Percentiles rank a stretch among this genome's conserved stretches.
Evolutionary conservation across 140 eudicot genomes (phyloP).

Genomic region (Ambrosia hybrid): DNA sequence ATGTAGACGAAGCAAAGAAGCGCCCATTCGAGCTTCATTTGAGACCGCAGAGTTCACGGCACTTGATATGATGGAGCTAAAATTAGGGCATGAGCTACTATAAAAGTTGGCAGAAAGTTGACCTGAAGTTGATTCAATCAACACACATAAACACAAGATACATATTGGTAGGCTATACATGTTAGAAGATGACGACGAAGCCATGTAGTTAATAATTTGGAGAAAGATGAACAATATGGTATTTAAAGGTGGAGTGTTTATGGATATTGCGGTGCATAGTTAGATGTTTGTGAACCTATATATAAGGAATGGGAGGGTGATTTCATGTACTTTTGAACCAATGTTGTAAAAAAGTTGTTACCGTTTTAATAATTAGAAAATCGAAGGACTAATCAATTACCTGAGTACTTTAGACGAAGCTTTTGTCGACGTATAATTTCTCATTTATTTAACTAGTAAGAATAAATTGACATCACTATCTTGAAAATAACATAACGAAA

Average conservation of each 20-base stretch:
- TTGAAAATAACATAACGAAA: neutral
- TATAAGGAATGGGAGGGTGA: slow-evolving; percentile 7
- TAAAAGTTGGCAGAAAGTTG: slow-evolving; percentile 62
- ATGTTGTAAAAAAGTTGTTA: neutral
- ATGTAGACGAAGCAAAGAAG: slow-evolving; percentile 85
- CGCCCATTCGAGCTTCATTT: slow-evolving; percentile 78
- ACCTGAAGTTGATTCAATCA: slow-evolving; percentile 37
- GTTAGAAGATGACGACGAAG: slow-evolving; percentile 13
- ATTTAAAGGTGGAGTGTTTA: neutral
- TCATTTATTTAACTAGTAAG: too few relatives aligned
- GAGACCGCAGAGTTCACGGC: slow-evolving; percentile 52
- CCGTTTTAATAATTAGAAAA: neutral
- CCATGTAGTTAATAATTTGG: slow-evolving; percentile 11
- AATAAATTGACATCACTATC: too few relatives aligned
- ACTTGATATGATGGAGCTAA: slow-evolving; percentile 34
- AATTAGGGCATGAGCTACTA: slow-evolving; percentile 52
- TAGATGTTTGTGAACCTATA: slow-evolving; percentile 13
- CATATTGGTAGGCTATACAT: slow-evolving; percentile 2
- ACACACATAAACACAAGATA: slow-evolving; percentile 20
- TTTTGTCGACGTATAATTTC: neutral
- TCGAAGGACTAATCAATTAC: neutral
- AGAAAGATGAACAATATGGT: neutral
- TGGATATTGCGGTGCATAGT: slow-evolving; percentile 4
- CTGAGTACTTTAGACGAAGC: neutral
- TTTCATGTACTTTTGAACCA: neutral